Percentiles rank a stretch among this genome's conserved stretches.
phyloP scores from a whole-genome alignment of 495 filamentous ascomycete species.

The Aspergillus baeticus region DNA sequence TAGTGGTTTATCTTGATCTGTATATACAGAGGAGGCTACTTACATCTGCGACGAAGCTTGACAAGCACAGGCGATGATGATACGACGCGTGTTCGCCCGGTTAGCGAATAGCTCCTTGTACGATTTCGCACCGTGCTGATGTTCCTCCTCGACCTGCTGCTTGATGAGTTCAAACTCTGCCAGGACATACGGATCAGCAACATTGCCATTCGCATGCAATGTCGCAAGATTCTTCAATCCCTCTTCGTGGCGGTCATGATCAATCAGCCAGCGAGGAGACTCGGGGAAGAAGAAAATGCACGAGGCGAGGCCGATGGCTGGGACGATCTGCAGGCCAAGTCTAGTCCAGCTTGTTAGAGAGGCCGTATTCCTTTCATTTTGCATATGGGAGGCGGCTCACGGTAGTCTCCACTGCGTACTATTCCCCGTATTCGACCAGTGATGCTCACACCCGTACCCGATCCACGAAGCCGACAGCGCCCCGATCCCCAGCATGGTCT shows the following conservation, averaged over 20 bases:
- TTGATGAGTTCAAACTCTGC: constrained; percentile 62
- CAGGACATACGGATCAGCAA: constrained; percentile 58
- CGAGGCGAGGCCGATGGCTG: constrained; percentile 5
- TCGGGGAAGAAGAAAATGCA: constrained; percentile 54
- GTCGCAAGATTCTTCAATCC: constrained; percentile 49
- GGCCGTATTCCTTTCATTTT: neutral
- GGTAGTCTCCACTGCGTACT: constrained; percentile 9
- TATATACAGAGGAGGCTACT: no score
- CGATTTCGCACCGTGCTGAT: constrained; percentile 58
- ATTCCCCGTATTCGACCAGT: neutral
- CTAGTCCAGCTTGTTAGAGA: neutral
- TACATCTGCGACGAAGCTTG: constrained; percentile 59
- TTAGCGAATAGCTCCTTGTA: constrained; percentile 60
- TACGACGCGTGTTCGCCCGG: constrained; percentile 56
- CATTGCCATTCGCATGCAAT: constrained; percentile 58
- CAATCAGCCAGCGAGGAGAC: constrained; percentile 50
- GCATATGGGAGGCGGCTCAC: neutral
- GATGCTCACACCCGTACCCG: constrained; percentile 6
- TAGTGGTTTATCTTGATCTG: no score
- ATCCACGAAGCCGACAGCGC: neutral
- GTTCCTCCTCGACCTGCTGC: constrained; percentile 25
- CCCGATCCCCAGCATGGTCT: neutral
- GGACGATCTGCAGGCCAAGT: constrained; percentile 7
- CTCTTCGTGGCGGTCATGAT: constrained; percentile 35
- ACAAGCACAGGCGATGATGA: constrained; percentile 57